Evolutionary conservation across 2,329 filamentous ascomycete genomes (phyloP), one percentile per base, ranked within the genome.

Genomic region (Pseudopithomyces maydicus): DNA sequence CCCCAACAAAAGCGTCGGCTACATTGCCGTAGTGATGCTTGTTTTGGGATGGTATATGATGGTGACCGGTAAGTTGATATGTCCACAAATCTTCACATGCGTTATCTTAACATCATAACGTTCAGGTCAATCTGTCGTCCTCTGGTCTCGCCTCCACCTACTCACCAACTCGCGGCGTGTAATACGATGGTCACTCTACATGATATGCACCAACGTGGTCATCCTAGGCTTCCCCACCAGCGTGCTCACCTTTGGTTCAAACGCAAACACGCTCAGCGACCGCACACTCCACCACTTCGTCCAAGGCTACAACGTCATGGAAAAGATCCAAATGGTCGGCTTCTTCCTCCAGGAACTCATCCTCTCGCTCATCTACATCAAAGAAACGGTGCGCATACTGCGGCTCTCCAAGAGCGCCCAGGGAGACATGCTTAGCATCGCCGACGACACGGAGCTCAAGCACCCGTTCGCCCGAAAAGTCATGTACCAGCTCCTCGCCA

Each of bases 61-160:
- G 84, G 81, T 88, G 0, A 86, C 85, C 14, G 70, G 71, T 71
- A 54, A 12, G 55, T 46, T n/a, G n/a, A n/a, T n/a, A 14, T 33
- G 2, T 38, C 22, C 41, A 43, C 32, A 17, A 44, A 26, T 2
- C 2, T 53, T 76, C 19, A 72, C 54, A 72, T 72, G 44, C 35
- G 61, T 26, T 56, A 70, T 55, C 67, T 69, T 38, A 59, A 14
- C 32, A 26, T 6, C 33, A n/a, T n/a, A n/a, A n/a, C n/a, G n/a
- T 7, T 12, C 20, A 1, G 86, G 86, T 0, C 84, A 88, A 67
- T 82, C 82, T 0, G 64, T 88, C 12, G 86, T 89, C 1, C 75
- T 89, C 1, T 89, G 85, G 76, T 88, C 85, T 0, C 80, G 86
- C 6, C 78, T 89, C 0, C 85, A 88, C 65, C 77, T 89, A 1